Evolutionary conservation across 176 grass and related monocot genomes (phyloP), one percentile per base, ranked within the genome.

Genomic region (Ampelocalamus luodianensis): DNA sequence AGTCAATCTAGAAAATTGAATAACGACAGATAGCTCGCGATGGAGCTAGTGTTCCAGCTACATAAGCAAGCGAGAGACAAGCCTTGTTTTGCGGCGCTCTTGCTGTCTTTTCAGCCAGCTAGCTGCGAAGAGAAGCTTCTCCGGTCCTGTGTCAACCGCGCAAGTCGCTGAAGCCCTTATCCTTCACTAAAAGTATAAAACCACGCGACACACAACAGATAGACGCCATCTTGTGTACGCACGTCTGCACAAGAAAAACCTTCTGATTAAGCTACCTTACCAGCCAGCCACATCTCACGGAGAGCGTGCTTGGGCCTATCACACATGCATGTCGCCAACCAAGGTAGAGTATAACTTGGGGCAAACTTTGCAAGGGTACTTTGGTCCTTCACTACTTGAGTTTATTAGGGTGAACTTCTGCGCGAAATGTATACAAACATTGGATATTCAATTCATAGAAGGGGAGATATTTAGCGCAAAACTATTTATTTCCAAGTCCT

Each of bases 1-100:
- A 13, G 12, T 49, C 51, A 7, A 54, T 15, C 16, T 17, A 40
- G 4, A 29, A 29, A 29, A 29, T 29, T 29, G 1, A 29, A 29
- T 29, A 29, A 29, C 29, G 29, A 29, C 29, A 29, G 0, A 29
- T 29, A 29, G 29, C 29, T 29, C 29, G 29, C 29, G 29, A 29
- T 29, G 1, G 29, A 29, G 29, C 29, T 29, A 29, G 60, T 36
- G 14, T 51, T 49, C 44, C 42, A 32, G 16, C 26, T 36, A n/a
- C 10, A 3, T 26, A 68, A 55, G 64, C 26, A 65, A 79, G 27
- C 9, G 32, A 29, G 29, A 29, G 1, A 29, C 29, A 29, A 29
- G 29, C 29, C 29, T 1, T 29, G 29, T 81, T 42, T 81, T 69
- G 34, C 79, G 79, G 79, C 32, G 77, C 6, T 54, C 29, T 29